Conservation (phyloP, 163 green algal species). For the Smithsoniella earleae region DNA sequence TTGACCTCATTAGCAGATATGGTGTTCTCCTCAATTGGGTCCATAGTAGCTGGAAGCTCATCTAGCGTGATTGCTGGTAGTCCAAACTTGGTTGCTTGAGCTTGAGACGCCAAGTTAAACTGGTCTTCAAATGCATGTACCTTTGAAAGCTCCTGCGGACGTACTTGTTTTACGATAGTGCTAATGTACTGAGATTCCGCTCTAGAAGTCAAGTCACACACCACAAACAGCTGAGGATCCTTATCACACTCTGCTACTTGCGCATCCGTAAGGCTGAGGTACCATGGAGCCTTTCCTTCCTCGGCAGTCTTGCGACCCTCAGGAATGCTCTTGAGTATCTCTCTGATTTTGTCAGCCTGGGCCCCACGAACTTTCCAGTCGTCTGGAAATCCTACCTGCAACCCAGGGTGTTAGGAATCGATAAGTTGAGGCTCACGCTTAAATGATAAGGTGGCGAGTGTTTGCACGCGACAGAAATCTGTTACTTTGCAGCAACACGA, state of each 20-base stretch:
- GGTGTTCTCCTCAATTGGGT: neutral
- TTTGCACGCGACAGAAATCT: too few relatives aligned
- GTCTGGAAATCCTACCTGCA: constrained; percentile 27
- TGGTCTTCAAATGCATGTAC: constrained; percentile 25
- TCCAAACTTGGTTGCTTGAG: neutral
- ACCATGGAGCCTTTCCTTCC: neutral
- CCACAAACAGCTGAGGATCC: constrained; percentile 30
- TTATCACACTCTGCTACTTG: constrained; percentile 25
- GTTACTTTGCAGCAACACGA: too few relatives aligned
- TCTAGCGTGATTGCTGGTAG: neutral
- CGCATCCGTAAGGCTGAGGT: constrained; percentile 14
- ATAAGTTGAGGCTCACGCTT: too few relatives aligned
- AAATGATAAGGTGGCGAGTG: too few relatives aligned
- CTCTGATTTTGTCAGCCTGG: constrained; percentile 16
- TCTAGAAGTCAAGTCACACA: too few relatives aligned
- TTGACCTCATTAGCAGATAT: constrained; percentile 25
- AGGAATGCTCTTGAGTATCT: constrained; percentile 21
- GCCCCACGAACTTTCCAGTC: constrained; percentile 25
- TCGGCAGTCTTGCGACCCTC: neutral
- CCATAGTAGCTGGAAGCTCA: constrained; percentile 16
- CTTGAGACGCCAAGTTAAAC: neutral
- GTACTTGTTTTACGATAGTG: neutral
- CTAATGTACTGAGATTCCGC: too few relatives aligned
- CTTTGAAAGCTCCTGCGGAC: constrained; percentile 21
- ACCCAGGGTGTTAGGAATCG: too few relatives aligned